Conservation (phyloP, 305 asterid genomes). For the Fraxinus sp. region DNA sequence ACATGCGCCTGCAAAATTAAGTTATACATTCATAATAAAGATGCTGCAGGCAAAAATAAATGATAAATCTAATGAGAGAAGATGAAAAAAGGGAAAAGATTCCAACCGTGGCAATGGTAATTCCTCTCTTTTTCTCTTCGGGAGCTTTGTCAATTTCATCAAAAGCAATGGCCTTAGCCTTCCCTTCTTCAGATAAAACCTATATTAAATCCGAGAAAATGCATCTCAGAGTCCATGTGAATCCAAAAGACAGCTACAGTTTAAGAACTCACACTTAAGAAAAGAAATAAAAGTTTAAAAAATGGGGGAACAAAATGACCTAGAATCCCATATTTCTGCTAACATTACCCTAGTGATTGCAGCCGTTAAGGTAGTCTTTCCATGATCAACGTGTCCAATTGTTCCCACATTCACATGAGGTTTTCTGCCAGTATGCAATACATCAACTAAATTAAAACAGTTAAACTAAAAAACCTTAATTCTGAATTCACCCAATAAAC, state of each 20-base stretch:
- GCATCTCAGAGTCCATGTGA: neutral
- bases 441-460: constrained; percentile 7
- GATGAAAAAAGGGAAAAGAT: neutral
- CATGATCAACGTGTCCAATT: constrained; percentile 99
- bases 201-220: constrained; percentile 23
- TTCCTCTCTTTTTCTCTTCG: constrained; percentile 97
- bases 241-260: neutral
- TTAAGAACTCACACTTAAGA: neutral
- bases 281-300: neutral
- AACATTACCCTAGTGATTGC: constrained; percentile 83
- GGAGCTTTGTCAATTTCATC: constrained; percentile 99
- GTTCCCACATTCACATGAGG: constrained; percentile 98
- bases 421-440: constrained; percentile 50
- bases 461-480: neutral
- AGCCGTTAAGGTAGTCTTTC: constrained; percentile 94
- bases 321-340: neutral
- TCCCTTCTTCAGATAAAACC: constrained; percentile 91
- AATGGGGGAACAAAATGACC: neutral
- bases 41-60: neutral
- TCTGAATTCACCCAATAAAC: constrained; percentile 7
- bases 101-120: constrained; percentile 88
- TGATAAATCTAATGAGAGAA: neutral
- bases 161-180: constrained; percentile 88
- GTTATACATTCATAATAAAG: constrained; percentile 16
- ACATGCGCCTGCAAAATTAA: constrained; percentile 80